phyloP scores from a whole-genome alignment of 257 asterid genomes.

The Mitragyna speciosa region DNA sequence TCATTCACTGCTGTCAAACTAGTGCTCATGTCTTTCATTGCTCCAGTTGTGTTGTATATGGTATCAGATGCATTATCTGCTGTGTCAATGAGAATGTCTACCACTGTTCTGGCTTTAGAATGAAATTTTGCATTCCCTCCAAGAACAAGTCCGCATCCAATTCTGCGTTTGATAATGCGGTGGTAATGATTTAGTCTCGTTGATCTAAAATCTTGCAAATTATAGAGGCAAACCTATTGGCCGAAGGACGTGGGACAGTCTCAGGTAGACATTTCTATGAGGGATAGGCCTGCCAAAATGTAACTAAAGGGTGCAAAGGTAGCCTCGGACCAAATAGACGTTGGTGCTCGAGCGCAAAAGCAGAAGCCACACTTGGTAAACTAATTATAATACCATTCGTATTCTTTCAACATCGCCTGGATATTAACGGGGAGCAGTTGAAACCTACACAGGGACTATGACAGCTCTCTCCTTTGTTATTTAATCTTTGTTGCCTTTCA shows the following conservation, averaged over 20 bases:
- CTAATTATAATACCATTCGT: too few relatives aligned
- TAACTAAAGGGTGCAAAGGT: too few relatives aligned
- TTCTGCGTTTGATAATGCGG: constrained; percentile 34
- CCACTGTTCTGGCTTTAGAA: constrained; percentile 54
- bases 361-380: too few relatives aligned
- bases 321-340: too few relatives aligned
- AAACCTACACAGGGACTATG: neutral
- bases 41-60: constrained; percentile 54
- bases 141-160: constrained; percentile 64
- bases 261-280: too few relatives aligned
- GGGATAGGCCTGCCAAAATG: too few relatives aligned
- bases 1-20: constrained; percentile 35
- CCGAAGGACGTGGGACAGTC: too few relatives aligned
- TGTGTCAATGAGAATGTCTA: constrained; percentile 66
- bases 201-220: neutral
- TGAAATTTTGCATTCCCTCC: constrained; percentile 71
- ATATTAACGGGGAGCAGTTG: too few relatives aligned
- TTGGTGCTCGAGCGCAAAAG: too few relatives aligned
- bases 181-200: neutral
- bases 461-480: too few relatives aligned
- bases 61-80: constrained; percentile 75
- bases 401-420: too few relatives aligned
- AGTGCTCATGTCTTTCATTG: constrained; percentile 57
- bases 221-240: neutral
- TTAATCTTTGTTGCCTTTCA: too few relatives aligned